Evolutionary conservation across 202 grass and related monocot species (phyloP), one percentile per base, ranked within the genome.

Genomic region (Panicum hallii): DNA sequence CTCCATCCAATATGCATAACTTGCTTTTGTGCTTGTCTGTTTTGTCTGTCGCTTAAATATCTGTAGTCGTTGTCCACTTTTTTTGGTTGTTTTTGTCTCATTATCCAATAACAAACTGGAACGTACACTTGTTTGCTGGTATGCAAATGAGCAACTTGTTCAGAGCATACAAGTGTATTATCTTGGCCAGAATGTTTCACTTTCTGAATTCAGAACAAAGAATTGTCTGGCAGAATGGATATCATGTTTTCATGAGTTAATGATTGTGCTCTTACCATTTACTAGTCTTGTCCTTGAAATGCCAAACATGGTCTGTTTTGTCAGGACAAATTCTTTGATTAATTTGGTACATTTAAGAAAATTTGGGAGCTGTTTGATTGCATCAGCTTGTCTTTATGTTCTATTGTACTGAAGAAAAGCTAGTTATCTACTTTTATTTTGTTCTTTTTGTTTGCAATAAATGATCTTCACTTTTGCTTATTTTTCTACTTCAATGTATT

Each of bases 81-180:
- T 61, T 54, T 82, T 77, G 55, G 6, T 20, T 63, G 28, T 70
- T 53, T 53, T 77, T 3, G 5, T 77, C 34, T 78, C 64, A 36
- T 70, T 82, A 26, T 78, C 46, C 12, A 64, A 54, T 72, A 64
- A n/a, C 55, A 82, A 23, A 7, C 54, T 65, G 3, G 52, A 66
- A 10, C 36, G 17, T 48, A 2, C 6, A 22, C 30, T 28, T 44
- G 15, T 38, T 32, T 32, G 32, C 32, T 64, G 20, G 8, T 83
- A 64, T 53, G 57, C 40, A 63, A 83, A 52, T 65, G 44, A 42
- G 68, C 23, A 64, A 30, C 44, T 74, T 74, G 58, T 44, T 50
- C 14, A 54, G 32, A 65, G 46, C 46, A 52, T 53, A 49, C 23
- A 20, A 8, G 4, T 65, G 43, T 70, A 0, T 60, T 42, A 58